Percentiles rank a stretch among this genome's conserved stretches.
phyloP scores from a whole-genome alignment of 1,284 basidiomycete genomes.

The Cryptococcus sp. region DNA sequence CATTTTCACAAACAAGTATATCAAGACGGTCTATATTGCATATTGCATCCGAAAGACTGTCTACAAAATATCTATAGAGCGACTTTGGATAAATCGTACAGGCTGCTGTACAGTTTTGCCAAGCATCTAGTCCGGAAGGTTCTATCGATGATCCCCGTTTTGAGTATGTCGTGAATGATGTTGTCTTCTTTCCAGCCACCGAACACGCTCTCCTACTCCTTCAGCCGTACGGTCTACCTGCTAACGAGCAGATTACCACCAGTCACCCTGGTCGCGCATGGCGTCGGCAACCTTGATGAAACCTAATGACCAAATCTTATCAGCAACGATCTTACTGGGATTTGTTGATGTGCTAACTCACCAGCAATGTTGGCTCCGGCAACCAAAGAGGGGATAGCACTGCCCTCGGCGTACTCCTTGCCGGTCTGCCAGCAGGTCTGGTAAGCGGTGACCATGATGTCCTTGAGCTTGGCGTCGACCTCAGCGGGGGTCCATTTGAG shows the following conservation, averaged over 20 bases:
- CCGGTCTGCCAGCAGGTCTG: slow-evolving; percentile 64
- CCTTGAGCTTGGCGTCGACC: slow-evolving; percentile 71
- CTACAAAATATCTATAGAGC: background rate
- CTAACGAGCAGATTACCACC: slow-evolving; percentile 58
- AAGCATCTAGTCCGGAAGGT: too few species aligned
- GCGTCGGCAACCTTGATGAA: slow-evolving; percentile 67
- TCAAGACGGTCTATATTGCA: too few species aligned
- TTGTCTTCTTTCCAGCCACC: too few species aligned
- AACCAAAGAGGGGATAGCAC: slow-evolving; percentile 63
- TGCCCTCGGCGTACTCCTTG: slow-evolving; percentile 63
- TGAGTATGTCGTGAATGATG: too few species aligned
- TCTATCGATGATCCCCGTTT: too few species aligned
- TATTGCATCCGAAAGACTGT: too few species aligned
- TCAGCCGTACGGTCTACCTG: too few species aligned
- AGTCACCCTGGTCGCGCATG: slow-evolving; percentile 70
- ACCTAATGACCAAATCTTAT: slow-evolving; percentile 46
- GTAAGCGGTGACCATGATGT: slow-evolving; percentile 73
- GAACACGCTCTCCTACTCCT: too few species aligned
- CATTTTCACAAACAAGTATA: too few species aligned
- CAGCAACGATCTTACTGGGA: slow-evolving; percentile 28
- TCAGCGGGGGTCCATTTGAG: slow-evolving; percentile 63
- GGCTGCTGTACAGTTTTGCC: too few species aligned
- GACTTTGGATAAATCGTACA: too few species aligned
- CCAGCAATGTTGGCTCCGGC: slow-evolving; percentile 75
- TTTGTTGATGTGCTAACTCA: slow-evolving; percentile 28